Base-by-base conservation (phyloP, 2,329 filamentous ascomycete species). In the Juglanconis oblonga region DNA sequence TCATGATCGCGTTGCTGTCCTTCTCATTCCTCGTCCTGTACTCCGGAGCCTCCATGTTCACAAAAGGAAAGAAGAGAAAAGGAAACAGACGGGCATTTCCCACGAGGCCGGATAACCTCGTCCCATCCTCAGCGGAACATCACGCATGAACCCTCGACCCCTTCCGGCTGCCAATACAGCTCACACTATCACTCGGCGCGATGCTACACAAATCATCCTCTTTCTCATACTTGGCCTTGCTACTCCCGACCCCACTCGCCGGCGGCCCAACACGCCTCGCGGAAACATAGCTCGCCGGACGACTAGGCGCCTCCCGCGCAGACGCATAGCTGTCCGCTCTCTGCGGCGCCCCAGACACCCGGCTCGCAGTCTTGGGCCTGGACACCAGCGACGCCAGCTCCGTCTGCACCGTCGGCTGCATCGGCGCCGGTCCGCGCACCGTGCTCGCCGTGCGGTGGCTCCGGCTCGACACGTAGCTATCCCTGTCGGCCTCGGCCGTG, bases 181-280 rank as follows among this genome's bases (percentile, higher is more conserved):
- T 86, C 58, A 87, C 85, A 67, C 84, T 87, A 68, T 87, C 85
- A 66, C 79, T 81, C 1, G 85, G 85, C 48, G 79, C 82, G 40
- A 87, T 74, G 65, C 82, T 86, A 52, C 76, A 78, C 55, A 73
- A 71, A 64, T 85, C 82, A 44, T 81, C 78, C 9, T 81, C 77
- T 29, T 6, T 7, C 70, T 75, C 77, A 45, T 71, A 68, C 45
- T 61, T 61, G 8, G 72, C 73, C 42, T 75, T 71, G 54, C 76
- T 77, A 59, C 73, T 76, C 10, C 78, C 77, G 4, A 72, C 70
- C 3, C 70, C 71, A 57, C 79, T 81, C 29, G 68, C 67, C 1
- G 80, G 77, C 31, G 79, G 68, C n/a, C 75, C 69, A 14, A 77
- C 67, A 29, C 75, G 64, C 32, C 71, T 72, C 9, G 76, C 70